Conservation (phyloP, 2,329 filamentous ascomycete genomes). For the Emericellopsis cladophorae region DNA sequence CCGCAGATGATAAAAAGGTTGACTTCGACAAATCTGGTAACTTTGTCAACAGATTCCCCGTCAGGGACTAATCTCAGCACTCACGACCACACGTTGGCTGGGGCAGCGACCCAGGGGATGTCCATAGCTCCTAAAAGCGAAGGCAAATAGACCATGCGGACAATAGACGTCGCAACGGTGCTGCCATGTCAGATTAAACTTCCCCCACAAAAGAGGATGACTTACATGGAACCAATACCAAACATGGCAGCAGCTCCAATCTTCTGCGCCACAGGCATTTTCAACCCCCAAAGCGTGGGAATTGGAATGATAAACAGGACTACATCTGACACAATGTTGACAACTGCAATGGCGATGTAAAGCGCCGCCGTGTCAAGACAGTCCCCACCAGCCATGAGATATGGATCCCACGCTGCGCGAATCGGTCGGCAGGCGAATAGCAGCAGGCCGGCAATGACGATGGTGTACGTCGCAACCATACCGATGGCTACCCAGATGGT, state of each 20-base stretch:
- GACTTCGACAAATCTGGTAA: slow-evolving; percentile 18
- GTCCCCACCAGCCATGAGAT: slow-evolving; percentile 12
- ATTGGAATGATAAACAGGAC: slow-evolving; percentile 31
- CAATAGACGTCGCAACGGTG: slow-evolving; percentile 2
- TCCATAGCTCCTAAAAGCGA: neutral
- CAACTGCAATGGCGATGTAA: slow-evolving; percentile 32
- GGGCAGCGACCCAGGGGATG: slow-evolving; percentile 6
- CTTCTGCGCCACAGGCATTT: slow-evolving; percentile 31
- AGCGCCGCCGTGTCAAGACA: slow-evolving; percentile 30
- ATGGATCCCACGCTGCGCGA: slow-evolving; percentile 8
- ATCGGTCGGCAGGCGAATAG: slow-evolving; percentile 9
- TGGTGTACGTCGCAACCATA: slow-evolving; percentile 14
- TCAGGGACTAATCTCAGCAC: neutral
- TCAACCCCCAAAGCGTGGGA: slow-evolving; percentile 26
- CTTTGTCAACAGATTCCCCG: neutral
- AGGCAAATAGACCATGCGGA: slow-evolving; percentile 5
- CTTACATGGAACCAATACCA: slow-evolving; percentile 21
- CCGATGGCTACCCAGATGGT: slow-evolving; percentile 11
- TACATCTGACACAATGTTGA: slow-evolving; percentile 33
- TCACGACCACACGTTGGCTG: slow-evolving; percentile 8
- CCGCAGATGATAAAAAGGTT: slow-evolving; percentile 26
- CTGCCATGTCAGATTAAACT: neutral
- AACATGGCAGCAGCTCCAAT: slow-evolving; percentile 28
- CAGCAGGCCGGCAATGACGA: slow-evolving; percentile 8
- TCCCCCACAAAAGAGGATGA: no score